Percentiles rank a stretch among this genome's conserved stretches.
Evolutionary conservation across 2,329 filamentous ascomycete genomes (phyloP).

Genomic region (Talaromyces marneffei): DNA sequence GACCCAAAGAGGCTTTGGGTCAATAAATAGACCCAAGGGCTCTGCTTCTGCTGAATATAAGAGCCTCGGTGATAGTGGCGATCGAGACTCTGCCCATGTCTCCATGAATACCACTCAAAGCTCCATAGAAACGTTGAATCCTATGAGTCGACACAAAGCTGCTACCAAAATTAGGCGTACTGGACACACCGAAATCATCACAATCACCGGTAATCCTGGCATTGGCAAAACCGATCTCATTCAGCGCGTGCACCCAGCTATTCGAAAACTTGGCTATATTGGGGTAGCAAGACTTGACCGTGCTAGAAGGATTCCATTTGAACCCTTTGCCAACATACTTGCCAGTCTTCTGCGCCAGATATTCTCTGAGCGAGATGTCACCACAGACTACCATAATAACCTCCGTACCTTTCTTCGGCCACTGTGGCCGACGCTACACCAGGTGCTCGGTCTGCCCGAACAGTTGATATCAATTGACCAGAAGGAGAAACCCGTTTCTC

Average conservation of each 20-base stretch:
- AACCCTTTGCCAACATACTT: slow-evolving; percentile 56
- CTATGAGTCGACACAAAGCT: slow-evolving; percentile 35
- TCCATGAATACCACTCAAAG: slow-evolving; percentile 23
- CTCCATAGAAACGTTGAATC: slow-evolving; percentile 28
- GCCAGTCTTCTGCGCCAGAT: slow-evolving; percentile 58
- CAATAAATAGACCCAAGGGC: slow-evolving; percentile 28
- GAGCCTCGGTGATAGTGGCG: slow-evolving; percentile 27
- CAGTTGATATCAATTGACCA: slow-evolving; percentile 49
- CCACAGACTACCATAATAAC: slow-evolving; percentile 55
- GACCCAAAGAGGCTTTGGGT: slow-evolving; percentile 25
- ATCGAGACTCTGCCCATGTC: slow-evolving; percentile 33
- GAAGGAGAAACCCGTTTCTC: slow-evolving; percentile 30
- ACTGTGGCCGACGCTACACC: slow-evolving; percentile 53
- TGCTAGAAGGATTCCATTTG: slow-evolving; percentile 54
- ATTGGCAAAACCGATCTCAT: slow-evolving; percentile 57
- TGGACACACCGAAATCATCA: slow-evolving; percentile 56
- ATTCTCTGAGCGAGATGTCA: slow-evolving; percentile 59
- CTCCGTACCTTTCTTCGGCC: slow-evolving; percentile 51
- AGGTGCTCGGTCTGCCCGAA: slow-evolving; percentile 59
- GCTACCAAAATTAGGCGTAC: slow-evolving; percentile 47
- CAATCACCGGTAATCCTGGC: slow-evolving; percentile 52
- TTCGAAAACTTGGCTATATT: slow-evolving; percentile 56
- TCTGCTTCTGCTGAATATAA: slow-evolving; percentile 30
- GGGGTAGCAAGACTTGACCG: slow-evolving; percentile 57
- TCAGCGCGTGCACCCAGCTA: slow-evolving; percentile 52